phyloP scores from a whole-genome alignment of 2,329 filamentous ascomycete genomes.

The Monilinia fructicola region DNA sequence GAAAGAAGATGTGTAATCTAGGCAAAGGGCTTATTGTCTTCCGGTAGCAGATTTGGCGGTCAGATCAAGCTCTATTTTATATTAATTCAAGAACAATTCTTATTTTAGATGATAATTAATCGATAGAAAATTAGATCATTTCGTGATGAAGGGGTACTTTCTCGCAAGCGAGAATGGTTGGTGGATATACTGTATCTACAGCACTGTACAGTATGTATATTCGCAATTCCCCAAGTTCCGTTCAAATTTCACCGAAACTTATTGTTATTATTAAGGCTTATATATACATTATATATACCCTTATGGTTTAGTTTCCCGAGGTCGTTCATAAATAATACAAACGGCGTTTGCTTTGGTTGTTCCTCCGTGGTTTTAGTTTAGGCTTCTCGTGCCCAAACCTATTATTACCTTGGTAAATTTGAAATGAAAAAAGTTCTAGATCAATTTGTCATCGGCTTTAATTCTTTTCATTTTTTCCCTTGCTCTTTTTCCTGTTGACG shows the following conservation, averaged over 20 bases:
- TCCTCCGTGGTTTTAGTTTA: neutral
- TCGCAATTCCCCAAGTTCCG: too few relatives aligned
- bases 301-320: conserved; percentile 1
- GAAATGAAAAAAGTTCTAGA: conserved; percentile 1
- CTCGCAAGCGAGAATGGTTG: conserved; percentile 4
- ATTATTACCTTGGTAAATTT: neutral
- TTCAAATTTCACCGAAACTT: neutral
- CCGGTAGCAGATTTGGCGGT: conserved; percentile 4
- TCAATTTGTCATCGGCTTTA: neutral
- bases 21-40: neutral
- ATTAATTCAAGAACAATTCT: neutral
- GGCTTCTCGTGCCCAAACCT: conserved; percentile 2
- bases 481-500: too few relatives aligned
- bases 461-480: too few relatives aligned
- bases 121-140: neutral
- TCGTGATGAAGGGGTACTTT: neutral
- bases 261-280: neutral
- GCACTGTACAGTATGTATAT: too few relatives aligned
- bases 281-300: neutral
- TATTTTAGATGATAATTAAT: neutral
- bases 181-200: conserved; percentile 7
- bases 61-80: neutral
- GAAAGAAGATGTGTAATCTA: conserved; percentile 1
- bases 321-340: neutral
- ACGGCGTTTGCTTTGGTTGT: neutral